These are phyloP conservation scores for Cladosporium velox DNA, from an alignment of 2,329 filamentous ascomycete species.

Conservation along the genomic window DNA sequence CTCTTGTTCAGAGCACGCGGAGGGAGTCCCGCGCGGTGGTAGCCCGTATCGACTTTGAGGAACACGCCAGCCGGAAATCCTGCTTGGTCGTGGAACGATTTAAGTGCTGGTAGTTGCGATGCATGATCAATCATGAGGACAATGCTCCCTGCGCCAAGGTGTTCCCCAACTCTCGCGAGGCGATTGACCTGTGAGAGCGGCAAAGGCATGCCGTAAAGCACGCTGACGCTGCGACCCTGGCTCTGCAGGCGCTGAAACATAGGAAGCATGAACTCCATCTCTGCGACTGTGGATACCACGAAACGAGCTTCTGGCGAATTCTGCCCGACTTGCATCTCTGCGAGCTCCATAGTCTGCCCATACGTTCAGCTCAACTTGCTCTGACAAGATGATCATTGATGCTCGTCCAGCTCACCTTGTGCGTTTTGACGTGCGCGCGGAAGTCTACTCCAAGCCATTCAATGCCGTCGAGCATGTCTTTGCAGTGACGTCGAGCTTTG, in stretches of 20 bases:
- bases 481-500: too few species aligned
- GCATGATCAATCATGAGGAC: neutral
- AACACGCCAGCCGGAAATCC: neutral
- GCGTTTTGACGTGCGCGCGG: too few species aligned
- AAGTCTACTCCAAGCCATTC: too few species aligned
- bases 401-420: too few species aligned
- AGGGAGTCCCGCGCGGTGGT: neutral
- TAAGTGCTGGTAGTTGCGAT: neutral
- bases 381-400: too few species aligned
- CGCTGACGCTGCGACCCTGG: slow-evolving; percentile 52
- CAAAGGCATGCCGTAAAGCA: slow-evolving; percentile 53
- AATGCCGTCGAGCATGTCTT: too few species aligned
- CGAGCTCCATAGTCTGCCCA: too few species aligned
- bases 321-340: neutral
- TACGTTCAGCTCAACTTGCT: too few species aligned
- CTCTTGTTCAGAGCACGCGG: neutral
- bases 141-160: neutral
- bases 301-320: neutral
- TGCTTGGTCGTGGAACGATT: neutral
- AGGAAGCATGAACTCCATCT: slow-evolving; percentile 63
- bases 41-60: neutral
- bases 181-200: slow-evolving; percentile 63
- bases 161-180: slow-evolving; percentile 57
- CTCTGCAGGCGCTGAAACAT: slow-evolving; percentile 62
- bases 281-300: slow-evolving; percentile 58